A percentile compares a stretch with the other conserved stretches of the same genome.
Conservation (phyloP, 495 filamentous ascomycete genomes). For the Neurospora terricola region DNA sequence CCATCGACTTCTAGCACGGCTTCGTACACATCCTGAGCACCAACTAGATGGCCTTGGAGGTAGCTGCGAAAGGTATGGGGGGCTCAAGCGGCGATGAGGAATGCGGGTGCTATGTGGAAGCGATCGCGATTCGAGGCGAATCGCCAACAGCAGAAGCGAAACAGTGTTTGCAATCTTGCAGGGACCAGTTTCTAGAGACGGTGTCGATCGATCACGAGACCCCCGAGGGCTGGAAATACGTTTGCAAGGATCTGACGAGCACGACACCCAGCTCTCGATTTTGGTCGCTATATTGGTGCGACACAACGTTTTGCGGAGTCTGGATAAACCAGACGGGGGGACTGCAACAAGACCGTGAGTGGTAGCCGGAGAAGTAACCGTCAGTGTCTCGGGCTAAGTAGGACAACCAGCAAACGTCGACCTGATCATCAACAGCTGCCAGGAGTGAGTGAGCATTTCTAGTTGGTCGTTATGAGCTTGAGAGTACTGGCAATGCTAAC, state of each 20-base stretch:
- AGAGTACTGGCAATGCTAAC: background rate
- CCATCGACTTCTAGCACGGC: conserved; percentile 1
- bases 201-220: conserved; percentile 9
- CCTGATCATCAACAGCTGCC: conserved; percentile 37
- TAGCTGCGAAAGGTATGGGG: conserved; percentile 1
- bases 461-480: background rate
- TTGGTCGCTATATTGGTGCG: conserved; percentile 37
- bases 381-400: conserved; percentile 16
- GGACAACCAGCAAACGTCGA: conserved; percentile 29
- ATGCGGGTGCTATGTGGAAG: conserved; percentile 18
- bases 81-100: background rate
- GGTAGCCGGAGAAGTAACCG: background rate
- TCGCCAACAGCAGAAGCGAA: conserved; percentile 1
- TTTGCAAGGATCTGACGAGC: conserved; percentile 13
- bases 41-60: conserved; percentile 1
- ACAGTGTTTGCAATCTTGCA: conserved; percentile 17
- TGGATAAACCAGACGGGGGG: conserved; percentile 17
- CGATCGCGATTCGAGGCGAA: conserved; percentile 3
- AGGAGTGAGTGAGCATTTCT: conserved; percentile 26
- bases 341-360: conserved; percentile 36
- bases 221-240: conserved; percentile 6
- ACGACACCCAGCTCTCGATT: conserved; percentile 9
- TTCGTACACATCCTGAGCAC: background rate
- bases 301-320: conserved; percentile 34
- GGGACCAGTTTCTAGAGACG: conserved; percentile 10